phyloP scores from a whole-genome alignment of 169 alveolate species.

The Haemoproteus tartakovskyi region DNA sequence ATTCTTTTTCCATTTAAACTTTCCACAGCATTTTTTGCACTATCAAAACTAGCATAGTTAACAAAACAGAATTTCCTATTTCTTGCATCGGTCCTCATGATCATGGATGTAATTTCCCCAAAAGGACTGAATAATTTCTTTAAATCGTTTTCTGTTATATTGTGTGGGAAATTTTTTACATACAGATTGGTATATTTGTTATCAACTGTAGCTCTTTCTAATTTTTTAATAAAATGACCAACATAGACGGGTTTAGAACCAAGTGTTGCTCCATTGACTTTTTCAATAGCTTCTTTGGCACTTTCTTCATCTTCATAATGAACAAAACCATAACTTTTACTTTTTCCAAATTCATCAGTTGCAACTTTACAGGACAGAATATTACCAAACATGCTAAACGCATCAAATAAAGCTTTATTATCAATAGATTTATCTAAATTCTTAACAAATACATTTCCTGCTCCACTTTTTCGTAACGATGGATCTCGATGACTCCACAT shows the following conservation, averaged over 20 bases:
- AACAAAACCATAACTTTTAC: conserved; percentile 96
- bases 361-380: conserved; percentile 94
- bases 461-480: conserved; percentile 89
- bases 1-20: conserved; percentile 82
- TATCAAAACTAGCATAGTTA: conserved; percentile 82
- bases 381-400: conserved; percentile 92
- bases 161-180: conserved; percentile 89
- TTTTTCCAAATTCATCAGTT: conserved; percentile 83
- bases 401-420: conserved; percentile 92
- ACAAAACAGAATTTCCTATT: conserved; percentile 88
- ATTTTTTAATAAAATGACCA: conserved; percentile 86
- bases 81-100: conserved; percentile 81
- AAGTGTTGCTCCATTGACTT: conserved; percentile 88
- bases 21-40: conserved; percentile 88
- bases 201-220: conserved; percentile 78
- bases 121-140: conserved; percentile 77
- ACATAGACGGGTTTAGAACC: conserved; percentile 89
- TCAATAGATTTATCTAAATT: conserved; percentile 90
- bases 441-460: conserved; percentile 93
- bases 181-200: conserved; percentile 85
- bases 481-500: conserved; percentile 94
- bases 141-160: conserved; percentile 83
- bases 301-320: conserved; percentile 90
- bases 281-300: conserved; percentile 90
- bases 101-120: conserved; percentile 89